phyloP scores from a whole-genome alignment of 345 rosid species.

The Melaleuca alternifolia region DNA sequence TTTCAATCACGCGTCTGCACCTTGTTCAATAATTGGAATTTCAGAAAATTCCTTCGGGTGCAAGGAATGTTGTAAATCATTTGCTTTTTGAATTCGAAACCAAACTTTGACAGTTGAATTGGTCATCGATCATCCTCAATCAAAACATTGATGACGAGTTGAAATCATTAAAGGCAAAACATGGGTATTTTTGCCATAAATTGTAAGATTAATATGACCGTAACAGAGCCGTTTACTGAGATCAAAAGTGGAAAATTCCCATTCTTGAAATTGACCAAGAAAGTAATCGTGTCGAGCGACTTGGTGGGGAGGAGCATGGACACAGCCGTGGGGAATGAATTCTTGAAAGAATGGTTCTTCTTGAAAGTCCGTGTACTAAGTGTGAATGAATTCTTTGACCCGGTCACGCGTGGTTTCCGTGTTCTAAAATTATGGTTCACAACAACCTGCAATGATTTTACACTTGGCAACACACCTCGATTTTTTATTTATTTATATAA shows the following conservation, averaged over 20 bases:
- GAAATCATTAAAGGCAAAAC: background rate
- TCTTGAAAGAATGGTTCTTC: too few species aligned
- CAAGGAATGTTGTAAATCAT: background rate
- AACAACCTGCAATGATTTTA: too few species aligned
- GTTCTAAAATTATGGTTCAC: too few species aligned
- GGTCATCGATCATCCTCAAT: background rate
- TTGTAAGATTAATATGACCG: background rate
- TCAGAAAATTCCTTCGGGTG: background rate
- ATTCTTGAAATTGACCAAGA: background rate
- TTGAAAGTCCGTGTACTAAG: too few species aligned
- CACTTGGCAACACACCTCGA: background rate
- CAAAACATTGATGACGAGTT: too few species aligned
- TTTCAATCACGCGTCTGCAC: background rate
- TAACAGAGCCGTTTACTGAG: background rate
- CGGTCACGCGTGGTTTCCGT: too few species aligned
- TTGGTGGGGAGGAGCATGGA: too few species aligned
- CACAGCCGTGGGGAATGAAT: too few species aligned
- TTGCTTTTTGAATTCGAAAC: too few species aligned
- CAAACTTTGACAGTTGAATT: background rate
- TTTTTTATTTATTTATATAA: too few species aligned
- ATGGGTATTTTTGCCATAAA: background rate
- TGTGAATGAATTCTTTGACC: too few species aligned
- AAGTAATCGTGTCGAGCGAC: rapidly evolving
- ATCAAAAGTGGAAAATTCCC: background rate
- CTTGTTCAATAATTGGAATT: too few species aligned